These are phyloP conservation scores for Scalesia atractyloides DNA, from an alignment of 129 eudicot species.

Conservation along the genomic window DNA sequence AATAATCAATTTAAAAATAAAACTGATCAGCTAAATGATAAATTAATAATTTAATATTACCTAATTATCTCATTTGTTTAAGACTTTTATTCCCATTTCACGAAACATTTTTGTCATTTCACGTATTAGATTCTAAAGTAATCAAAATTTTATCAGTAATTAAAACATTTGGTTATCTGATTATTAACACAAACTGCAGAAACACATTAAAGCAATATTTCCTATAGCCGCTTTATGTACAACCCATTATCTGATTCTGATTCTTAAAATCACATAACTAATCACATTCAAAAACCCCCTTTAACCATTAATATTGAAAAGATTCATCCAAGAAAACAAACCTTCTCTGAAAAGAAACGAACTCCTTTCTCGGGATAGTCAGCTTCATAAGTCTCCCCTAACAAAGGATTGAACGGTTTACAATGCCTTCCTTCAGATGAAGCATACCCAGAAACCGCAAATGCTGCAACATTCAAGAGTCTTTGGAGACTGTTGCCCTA, in stretches of 20 bases:
- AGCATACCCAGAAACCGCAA: constrained; percentile 92
- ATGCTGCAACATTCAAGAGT: constrained; percentile 83
- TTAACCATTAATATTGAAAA: not conserved
- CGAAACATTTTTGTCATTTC: not conserved
- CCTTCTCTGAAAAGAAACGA: constrained; percentile 92
- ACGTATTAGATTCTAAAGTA: not conserved
- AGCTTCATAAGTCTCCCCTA: constrained; percentile 96
- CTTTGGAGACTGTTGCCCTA: constrained; percentile 85
- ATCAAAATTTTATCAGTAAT: not conserved
- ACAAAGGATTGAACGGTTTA: constrained; percentile 91
- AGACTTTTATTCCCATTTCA: not conserved
- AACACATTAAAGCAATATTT: not conserved
- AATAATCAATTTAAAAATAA: not conserved
- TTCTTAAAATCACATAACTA: not conserved
- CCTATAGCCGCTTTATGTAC: not conserved
- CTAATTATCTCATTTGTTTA: not conserved
- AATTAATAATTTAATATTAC: not conserved
- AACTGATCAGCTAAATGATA: not conserved
- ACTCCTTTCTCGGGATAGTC: constrained; percentile 88
- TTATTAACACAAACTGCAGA: not conserved
- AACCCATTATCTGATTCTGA: not conserved
- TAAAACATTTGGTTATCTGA: not conserved
- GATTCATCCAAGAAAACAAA: constrained; percentile 15
- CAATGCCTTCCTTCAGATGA: constrained; percentile 88
- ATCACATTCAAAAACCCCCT: not conserved